Evolutionary conservation across 2,329 filamentous ascomycete species (phyloP), one percentile per base, ranked within the genome.

Genomic region (Plenodomus biglobosus): DNA sequence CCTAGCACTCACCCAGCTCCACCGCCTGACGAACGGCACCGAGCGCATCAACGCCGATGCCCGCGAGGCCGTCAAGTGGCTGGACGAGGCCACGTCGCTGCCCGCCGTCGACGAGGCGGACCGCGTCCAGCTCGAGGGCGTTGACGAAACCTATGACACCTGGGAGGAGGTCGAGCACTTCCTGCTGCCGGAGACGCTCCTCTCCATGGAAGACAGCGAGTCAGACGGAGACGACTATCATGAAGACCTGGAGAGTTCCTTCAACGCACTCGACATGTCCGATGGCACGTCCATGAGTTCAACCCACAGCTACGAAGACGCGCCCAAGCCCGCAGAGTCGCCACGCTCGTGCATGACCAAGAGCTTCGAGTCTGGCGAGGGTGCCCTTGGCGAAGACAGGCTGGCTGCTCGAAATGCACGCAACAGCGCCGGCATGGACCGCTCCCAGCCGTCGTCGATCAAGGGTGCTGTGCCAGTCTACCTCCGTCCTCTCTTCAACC

Each of bases 81-180:
- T 80, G 40, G 77, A 80, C 57, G 73, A 78, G 27, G 74, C 76
- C 46, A 80, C 77, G n/a, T 76, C 74, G 30, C 68, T 70, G 35
- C 71, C 75, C 34, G 59, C 73, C 38, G 65, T 69, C 45, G 61
- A 64, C 24, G 53, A 57, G 7, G 59, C 61, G 36, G 59, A 62
- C 48, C 61, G 62, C 19, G 75, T 79, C 43, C 70, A 75, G 40
- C 66, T 80, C 40, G 76, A 80, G 55, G 77, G 76, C 40, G 74
- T 68, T 36, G 75, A 76, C 34, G 76, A 80, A 56, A 69, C 68
- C 34, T 80, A 73, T 53, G 59, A 68, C 32, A 73, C 70, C n/a
- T 79, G 77, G 77, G 69, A 67, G 13, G 72, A 79, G 52, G 77
- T 79, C n/a, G 77, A 78, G 66, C 68, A 70, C 32, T 77, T 75